Conservation (phyloP, 139 green algal genomes). For the Spirogloea muscicola region DNA sequence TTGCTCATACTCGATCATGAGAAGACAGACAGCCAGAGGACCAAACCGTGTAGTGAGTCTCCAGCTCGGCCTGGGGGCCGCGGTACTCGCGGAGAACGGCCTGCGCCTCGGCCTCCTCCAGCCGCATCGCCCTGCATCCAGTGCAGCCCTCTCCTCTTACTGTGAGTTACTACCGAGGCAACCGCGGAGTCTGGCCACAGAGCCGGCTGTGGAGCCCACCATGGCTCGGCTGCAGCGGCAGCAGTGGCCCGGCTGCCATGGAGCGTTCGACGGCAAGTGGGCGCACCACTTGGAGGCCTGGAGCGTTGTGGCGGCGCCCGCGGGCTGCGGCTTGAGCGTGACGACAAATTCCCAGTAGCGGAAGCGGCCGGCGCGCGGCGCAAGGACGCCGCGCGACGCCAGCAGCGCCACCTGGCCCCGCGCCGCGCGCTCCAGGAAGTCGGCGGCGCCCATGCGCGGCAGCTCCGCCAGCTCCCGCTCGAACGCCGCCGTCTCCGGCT, state of each 20-base stretch:
- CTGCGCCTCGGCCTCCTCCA: not conserved
- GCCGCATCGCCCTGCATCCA: not conserved
- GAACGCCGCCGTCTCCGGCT: conserved; percentile 8
- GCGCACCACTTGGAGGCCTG: too few species aligned
- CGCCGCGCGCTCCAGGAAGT: conserved; percentile 9
- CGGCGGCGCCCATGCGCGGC: conserved; percentile 8
- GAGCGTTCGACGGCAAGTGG: too few species aligned
- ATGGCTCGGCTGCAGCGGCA: too few species aligned
- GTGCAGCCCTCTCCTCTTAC: too few species aligned
- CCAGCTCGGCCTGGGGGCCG: not conserved
- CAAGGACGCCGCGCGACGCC: conserved; percentile 1
- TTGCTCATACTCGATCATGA: too few species aligned
- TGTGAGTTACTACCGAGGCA: too few species aligned
- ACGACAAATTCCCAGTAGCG: conserved; percentile 10
- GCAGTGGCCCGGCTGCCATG: too few species aligned
- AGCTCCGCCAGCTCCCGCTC: not conserved
- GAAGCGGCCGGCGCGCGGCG: not conserved
- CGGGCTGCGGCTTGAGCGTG: not conserved
- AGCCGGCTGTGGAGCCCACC: too few species aligned
- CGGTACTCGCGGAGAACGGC: not conserved
- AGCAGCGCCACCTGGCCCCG: conserved; percentile 3
- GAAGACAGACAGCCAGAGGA: too few species aligned
- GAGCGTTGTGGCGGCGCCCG: too few species aligned
- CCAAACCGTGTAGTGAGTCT: conserved; percentile 4
- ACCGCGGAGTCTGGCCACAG: too few species aligned